A percentile compares a stretch with the other conserved stretches of the same genome.
phyloP scores from a whole-genome alignment of 208 protist species.

The Leishmania major region DNA sequence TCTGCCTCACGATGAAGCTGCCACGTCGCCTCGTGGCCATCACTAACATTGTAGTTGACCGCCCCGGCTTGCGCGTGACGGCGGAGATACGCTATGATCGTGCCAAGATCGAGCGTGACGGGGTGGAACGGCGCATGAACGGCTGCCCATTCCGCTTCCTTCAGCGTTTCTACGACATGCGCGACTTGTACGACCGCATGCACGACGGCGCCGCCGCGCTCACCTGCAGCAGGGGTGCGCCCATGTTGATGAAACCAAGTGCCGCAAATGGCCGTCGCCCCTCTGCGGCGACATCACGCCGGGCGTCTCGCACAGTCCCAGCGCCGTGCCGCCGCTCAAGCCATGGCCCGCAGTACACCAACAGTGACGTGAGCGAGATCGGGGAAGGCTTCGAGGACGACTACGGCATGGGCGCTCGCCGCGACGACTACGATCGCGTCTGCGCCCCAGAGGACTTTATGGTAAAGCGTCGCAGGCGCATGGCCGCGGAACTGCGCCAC shows the following conservation, averaged over 20 bases:
- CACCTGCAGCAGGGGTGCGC: conserved; percentile 1
- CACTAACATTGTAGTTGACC: conserved; percentile 55
- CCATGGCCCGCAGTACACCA: not conserved
- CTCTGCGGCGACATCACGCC: conserved; percentile 7
- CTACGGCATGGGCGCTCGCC: conserved; percentile 10
- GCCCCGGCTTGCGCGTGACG: conserved; percentile 77
- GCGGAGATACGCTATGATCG: conserved; percentile 70
- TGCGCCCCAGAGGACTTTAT: conserved; percentile 36
- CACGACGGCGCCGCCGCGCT: conserved; percentile 24
- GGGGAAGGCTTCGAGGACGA: conserved; percentile 18
- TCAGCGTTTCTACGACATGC: conserved; percentile 77
- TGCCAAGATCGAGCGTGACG: conserved; percentile 46
- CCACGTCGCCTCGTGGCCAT: conserved; percentile 73
- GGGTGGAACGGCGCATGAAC: conserved; percentile 67
- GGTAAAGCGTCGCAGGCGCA: conserved; percentile 24
- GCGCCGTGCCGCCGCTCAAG: conserved; percentile 14
- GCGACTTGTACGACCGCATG: conserved; percentile 50
- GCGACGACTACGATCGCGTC: conserved; percentile 30
- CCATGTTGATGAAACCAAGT: not conserved
- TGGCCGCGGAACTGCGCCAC: conserved; percentile 36
- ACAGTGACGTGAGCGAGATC: conserved; percentile 27
- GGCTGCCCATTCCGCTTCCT: conserved; percentile 75
- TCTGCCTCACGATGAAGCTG: conserved; percentile 74
- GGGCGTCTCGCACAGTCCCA: conserved; percentile 10
- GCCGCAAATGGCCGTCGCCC: conserved; percentile 1